Evolutionary conservation across 1,284 basidiomycete genomes (phyloP).

Genomic region (Puccinia polysora): DNA sequence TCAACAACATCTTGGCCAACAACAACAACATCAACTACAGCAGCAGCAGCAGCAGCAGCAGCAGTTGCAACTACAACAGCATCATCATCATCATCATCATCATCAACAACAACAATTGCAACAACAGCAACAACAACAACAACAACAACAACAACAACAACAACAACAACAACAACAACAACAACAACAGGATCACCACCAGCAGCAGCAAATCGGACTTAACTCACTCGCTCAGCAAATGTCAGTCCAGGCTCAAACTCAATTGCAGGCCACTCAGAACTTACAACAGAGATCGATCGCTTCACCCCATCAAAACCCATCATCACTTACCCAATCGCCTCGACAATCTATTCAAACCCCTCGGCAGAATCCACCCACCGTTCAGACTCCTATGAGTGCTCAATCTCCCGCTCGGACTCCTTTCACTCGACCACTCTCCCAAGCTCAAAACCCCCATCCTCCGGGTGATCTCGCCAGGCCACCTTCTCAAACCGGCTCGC

Average conservation of each 20-base stretch:
- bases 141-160: neutral
- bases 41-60: too few relatives aligned
- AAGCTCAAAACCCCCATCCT: slow-evolving; percentile 17
- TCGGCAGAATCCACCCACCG: slow-evolving; percentile 2
- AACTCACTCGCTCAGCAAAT: neutral
- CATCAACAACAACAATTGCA: slow-evolving; percentile 3
- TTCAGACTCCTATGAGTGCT: neutral
- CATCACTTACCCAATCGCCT: slow-evolving; percentile 17
- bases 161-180: slow-evolving; percentile 25
- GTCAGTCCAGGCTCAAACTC: neutral
- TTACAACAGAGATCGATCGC: slow-evolving; percentile 19
- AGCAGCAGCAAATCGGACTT: too few relatives aligned
- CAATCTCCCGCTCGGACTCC: slow-evolving; percentile 37
- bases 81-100: neutral
- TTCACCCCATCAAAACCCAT: slow-evolving; percentile 27
- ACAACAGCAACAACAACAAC: neutral
- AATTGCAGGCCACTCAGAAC: neutral
- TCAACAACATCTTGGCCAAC: too few relatives aligned
- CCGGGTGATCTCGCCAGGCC: slow-evolving; percentile 15
- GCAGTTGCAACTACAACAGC: too few relatives aligned
- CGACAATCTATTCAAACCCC: slow-evolving; percentile 20
- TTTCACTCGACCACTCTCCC: slow-evolving; percentile 27
- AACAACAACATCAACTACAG: too few relatives aligned
- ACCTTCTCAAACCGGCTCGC: slow-evolving; percentile 20
- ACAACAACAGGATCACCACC: neutral